Evolutionary conservation across 805 yeast genomes (phyloP).

Genomic region (Kluyveromyces wickerhamii): DNA sequence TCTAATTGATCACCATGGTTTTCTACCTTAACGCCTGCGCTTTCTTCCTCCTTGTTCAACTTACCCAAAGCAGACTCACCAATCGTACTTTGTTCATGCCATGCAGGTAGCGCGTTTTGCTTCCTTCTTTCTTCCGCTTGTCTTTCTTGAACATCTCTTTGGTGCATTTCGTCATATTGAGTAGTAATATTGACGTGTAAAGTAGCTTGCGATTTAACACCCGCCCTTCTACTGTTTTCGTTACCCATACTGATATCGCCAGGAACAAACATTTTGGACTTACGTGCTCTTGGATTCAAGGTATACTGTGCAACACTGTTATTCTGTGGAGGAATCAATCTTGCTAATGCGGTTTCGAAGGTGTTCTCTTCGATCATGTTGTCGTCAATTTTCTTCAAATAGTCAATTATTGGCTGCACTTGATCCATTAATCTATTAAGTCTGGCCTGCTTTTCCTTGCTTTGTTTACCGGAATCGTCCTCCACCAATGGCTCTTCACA

Average conservation of each 20-base stretch:
- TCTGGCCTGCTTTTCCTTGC: slow-evolving; percentile 70
- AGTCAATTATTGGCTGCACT: slow-evolving; percentile 78
- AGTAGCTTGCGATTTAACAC: slow-evolving; percentile 69
- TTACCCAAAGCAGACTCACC: slow-evolving; percentile 56
- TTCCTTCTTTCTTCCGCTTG: slow-evolving; percentile 66
- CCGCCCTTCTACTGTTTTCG: slow-evolving; percentile 40
- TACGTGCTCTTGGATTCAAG: slow-evolving; percentile 40
- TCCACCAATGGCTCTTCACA: slow-evolving; percentile 75
- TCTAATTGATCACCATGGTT: slow-evolving; percentile 11
- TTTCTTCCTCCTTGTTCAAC: slow-evolving; percentile 39
- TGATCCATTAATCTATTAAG: slow-evolving; percentile 82
- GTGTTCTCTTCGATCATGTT: slow-evolving; percentile 77
- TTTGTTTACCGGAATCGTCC: slow-evolving; percentile 81
- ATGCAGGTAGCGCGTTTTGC: slow-evolving; percentile 92
- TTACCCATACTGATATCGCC: slow-evolving; percentile 32
- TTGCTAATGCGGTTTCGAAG: slow-evolving; percentile 75
- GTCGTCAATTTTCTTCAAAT: slow-evolving; percentile 76
- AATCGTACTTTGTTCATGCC: slow-evolving; percentile 91
- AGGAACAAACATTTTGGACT: slow-evolving; percentile 37
- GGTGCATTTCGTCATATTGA: slow-evolving; percentile 72
- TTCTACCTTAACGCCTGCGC: slow-evolving; percentile 13
- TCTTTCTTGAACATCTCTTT: slow-evolving; percentile 54
- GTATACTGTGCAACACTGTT: slow-evolving; percentile 62
- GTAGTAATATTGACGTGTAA: slow-evolving; percentile 82
- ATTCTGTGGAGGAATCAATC: slow-evolving; percentile 78